These are phyloP conservation scores for Puccinia triticina DNA, from an alignment of 1,284 basidiomycete genomes.

Conservation along the genomic window DNA sequence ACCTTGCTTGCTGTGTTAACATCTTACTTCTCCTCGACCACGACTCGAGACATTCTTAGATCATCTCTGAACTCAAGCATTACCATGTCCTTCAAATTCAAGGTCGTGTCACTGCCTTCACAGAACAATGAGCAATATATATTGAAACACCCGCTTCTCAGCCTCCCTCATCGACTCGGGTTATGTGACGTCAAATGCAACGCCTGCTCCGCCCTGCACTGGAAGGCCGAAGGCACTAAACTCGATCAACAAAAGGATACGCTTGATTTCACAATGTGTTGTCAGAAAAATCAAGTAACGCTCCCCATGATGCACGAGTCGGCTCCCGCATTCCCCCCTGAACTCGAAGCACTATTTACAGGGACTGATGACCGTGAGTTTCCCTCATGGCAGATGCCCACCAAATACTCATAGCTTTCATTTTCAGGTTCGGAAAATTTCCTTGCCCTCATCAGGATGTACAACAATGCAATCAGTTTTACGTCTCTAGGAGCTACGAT, in stretches of 20 bases:
- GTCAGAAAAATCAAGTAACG: not conserved
- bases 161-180: not conserved
- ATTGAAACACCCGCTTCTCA: too few relatives aligned
- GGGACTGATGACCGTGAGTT: not conserved
- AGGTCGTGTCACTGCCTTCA: too few relatives aligned
- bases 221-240: not conserved
- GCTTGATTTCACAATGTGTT: not conserved
- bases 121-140: too few relatives aligned
- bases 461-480: slow-evolving; percentile 1
- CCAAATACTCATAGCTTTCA: too few relatives aligned
- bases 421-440: not conserved
- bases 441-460: not conserved
- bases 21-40: too few relatives aligned
- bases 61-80: too few relatives aligned
- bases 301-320: not conserved
- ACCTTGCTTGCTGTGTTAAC: too few relatives aligned
- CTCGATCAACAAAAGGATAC: not conserved
- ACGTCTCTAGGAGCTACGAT: not conserved
- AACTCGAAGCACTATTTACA: not conserved
- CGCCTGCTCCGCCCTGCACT: not conserved
- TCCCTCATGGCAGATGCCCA: too few relatives aligned
- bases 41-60: too few relatives aligned
- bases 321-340: not conserved
- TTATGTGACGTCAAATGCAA: not conserved
- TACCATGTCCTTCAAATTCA: too few relatives aligned